Percentiles rank a stretch among this genome's conserved stretches.
Conservation (phyloP, 192 early-diverging fungal species). For the Helicostylum pulchrum region DNA sequence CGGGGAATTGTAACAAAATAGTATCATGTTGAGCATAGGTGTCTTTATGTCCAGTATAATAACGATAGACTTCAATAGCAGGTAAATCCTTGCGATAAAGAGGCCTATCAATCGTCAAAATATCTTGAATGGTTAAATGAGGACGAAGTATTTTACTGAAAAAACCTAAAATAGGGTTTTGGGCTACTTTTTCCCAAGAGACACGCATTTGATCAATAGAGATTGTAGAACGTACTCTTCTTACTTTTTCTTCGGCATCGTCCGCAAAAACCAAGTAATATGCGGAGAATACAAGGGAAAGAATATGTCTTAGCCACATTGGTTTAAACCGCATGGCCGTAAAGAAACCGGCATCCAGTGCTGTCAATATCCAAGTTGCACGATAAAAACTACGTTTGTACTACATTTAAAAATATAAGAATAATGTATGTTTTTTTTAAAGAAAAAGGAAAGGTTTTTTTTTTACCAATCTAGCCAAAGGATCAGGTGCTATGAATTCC, state of each 20-base stretch:
- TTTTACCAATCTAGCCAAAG: constrained; percentile 66
- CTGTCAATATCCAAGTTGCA: constrained; percentile 84
- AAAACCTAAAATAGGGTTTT: constrained; percentile 60
- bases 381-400: constrained; percentile 91
- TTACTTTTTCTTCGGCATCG: constrained; percentile 79
- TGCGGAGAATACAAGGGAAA: constrained; percentile 71
- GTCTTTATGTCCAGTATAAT: constrained; percentile 51
- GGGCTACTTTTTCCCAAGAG: constrained; percentile 83
- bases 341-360: constrained; percentile 93
- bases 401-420: constrained; percentile 33
- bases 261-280: constrained; percentile 87
- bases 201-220: constrained; percentile 83
- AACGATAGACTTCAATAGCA: constrained; percentile 45
- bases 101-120: constrained; percentile 28
- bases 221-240: constrained; percentile 70
- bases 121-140: constrained; percentile 32
- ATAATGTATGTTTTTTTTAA: background rate
- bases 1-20: constrained; percentile 64
- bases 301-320: constrained; percentile 68
- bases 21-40: constrained; percentile 33
- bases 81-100: constrained; percentile 25
- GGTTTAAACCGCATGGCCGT: constrained; percentile 81
- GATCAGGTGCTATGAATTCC: constrained; percentile 67
- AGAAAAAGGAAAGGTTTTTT: background rate
- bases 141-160: constrained; percentile 48